Percentiles rank a stretch among this genome's conserved stretches.
phyloP scores from a whole-genome alignment of 176 grass and related monocot species.

The Olyra latifolia region DNA sequence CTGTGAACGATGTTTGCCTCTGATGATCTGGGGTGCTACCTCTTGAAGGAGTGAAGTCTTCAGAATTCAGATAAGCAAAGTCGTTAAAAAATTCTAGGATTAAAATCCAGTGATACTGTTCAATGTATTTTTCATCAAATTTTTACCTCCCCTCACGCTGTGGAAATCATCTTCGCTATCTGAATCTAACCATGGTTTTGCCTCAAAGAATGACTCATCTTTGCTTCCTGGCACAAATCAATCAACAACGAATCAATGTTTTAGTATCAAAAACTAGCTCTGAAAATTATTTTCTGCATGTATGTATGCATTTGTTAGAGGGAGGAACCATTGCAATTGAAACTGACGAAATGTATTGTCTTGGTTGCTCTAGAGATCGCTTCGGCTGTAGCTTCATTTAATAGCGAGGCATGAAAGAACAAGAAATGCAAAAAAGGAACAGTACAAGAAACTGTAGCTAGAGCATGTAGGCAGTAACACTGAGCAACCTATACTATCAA shows the following conservation, averaged over 20 bases:
- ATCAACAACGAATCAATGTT: neutral
- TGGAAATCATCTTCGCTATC: constrained; percentile 84
- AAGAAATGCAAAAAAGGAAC: neutral
- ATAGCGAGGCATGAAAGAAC: neutral
- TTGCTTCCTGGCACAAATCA: constrained; percentile 51
- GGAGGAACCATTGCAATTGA: neutral
- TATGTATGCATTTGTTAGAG: neutral
- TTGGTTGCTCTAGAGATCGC: neutral
- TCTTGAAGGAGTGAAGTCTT: constrained; percentile 63
- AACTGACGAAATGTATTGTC: neutral
- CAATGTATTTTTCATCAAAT: neutral
- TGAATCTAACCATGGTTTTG: constrained; percentile 63
- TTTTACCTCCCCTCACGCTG: constrained; percentile 82
- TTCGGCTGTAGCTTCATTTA: neutral
- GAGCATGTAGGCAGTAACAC: neutral
- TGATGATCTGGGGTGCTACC: constrained; percentile 49
- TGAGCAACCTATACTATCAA: neutral
- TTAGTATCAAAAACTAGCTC: neutral
- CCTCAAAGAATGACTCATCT: constrained; percentile 86
- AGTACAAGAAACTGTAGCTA: neutral
- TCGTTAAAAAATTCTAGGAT: neutral
- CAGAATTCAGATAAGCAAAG: constrained; percentile 3
- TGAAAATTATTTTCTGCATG: neutral
- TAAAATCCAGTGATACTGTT: neutral
- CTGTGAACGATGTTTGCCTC: neutral